These are phyloP conservation scores for Ustilago crameri DNA, from an alignment of 1,284 basidiomycete species.

Conservation along the genomic window DNA sequence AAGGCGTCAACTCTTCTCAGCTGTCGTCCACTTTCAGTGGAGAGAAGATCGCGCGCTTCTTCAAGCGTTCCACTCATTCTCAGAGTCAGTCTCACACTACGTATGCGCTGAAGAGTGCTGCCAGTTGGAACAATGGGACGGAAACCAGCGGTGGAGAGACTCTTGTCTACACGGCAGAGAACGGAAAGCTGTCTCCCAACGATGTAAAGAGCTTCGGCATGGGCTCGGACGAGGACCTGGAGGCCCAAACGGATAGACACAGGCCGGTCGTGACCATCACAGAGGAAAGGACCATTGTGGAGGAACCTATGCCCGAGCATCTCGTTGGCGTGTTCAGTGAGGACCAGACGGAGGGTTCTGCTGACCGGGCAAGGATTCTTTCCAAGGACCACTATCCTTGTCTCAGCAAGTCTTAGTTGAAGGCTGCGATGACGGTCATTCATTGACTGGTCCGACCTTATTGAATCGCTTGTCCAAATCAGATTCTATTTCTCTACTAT, in stretches of 20 bases:
- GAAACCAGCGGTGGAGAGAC: constrained; percentile 4
- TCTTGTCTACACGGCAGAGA: constrained; percentile 17
- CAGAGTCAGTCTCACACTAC: constrained; percentile 13
- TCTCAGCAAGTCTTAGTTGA: constrained; percentile 28
- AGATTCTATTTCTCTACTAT: too few relatives aligned
- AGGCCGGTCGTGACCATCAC: constrained; percentile 19
- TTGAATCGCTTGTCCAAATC: too few relatives aligned
- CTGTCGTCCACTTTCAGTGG: constrained; percentile 16
- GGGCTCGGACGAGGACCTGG: constrained; percentile 24
- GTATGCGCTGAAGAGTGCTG: constrained; percentile 5
- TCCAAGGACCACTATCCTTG: constrained; percentile 26
- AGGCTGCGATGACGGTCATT: neutral
- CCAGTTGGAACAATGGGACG: constrained; percentile 5
- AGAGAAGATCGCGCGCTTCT: constrained; percentile 37
- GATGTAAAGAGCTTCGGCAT: constrained; percentile 31
- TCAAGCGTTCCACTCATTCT: constrained; percentile 13
- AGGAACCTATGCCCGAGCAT: constrained; percentile 46
- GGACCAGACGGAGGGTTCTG: neutral
- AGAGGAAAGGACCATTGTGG: constrained; percentile 25
- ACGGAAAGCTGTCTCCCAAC: constrained; percentile 11
- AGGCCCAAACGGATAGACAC: constrained; percentile 8
- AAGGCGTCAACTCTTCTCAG: constrained; percentile 25
- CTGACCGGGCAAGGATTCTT: constrained; percentile 1
- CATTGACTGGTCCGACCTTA: too few relatives aligned
- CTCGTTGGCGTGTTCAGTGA: constrained; percentile 14